phyloP scores from a whole-genome alignment of 495 filamentous ascomycete genomes.

The Polyplosphaeria fusca region DNA sequence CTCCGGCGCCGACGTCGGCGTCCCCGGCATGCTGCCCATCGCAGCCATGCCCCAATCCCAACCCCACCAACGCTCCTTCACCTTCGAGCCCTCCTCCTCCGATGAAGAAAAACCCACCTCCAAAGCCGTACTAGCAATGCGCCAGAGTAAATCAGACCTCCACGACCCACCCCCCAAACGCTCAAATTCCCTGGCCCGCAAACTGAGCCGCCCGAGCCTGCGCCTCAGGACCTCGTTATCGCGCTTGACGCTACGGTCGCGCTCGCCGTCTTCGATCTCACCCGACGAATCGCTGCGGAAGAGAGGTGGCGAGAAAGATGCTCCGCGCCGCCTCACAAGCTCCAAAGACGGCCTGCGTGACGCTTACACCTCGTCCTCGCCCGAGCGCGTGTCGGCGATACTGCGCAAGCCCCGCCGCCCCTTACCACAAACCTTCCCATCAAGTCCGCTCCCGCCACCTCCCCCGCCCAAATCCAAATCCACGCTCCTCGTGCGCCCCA shows the following conservation, averaged over 20 bases:
- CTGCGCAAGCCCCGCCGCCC: no score
- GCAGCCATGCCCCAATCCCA: not conserved
- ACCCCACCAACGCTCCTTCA: conserved; percentile 1
- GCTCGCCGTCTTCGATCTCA: conserved; percentile 1
- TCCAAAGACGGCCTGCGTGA: no score
- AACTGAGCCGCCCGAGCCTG: conserved; percentile 15
- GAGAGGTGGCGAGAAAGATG: no score
- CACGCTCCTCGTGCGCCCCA: conserved; percentile 5
- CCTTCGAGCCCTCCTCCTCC: conserved; percentile 2
- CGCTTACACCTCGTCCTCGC: no score
- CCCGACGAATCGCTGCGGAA: no score
- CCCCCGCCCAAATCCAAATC: not conserved
- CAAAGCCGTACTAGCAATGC: not conserved
- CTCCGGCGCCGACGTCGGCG: conserved; percentile 9
- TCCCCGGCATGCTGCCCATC: conserved; percentile 11
- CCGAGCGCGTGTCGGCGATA: no score
- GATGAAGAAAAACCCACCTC: not conserved
- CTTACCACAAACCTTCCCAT: no score
- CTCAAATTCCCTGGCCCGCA: conserved; percentile 15
- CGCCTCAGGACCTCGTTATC: conserved; percentile 18
- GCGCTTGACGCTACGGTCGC: not conserved
- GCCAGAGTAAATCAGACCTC: not conserved
- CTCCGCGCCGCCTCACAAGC: no score
- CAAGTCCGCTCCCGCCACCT: not conserved
- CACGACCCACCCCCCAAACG: conserved; percentile 1